A percentile compares a stretch with the other conserved stretches of the same genome.
phyloP scores from a whole-genome alignment of 768 basidiomycete genomes.

The Butyriboletus loyo region DNA sequence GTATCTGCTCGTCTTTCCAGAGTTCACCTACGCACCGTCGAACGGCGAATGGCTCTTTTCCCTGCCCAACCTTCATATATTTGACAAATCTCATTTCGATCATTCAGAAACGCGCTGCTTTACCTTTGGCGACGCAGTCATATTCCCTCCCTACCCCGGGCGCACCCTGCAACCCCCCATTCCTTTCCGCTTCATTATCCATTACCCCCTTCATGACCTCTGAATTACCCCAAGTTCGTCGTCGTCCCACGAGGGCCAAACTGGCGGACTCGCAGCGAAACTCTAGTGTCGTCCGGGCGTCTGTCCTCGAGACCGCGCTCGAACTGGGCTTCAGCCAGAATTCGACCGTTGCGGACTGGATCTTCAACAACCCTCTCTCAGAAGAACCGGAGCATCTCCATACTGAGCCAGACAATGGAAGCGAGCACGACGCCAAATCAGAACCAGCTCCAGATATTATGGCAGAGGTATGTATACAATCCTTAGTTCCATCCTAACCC shows the following conservation, averaged over 20 bases:
- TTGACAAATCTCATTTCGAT: conserved; percentile 15
- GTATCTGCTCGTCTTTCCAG: conserved; percentile 1
- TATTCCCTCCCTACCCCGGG: neutral
- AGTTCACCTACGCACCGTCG: conserved; percentile 1
- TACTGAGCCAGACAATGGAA: neutral
- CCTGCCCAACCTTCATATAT: neutral
- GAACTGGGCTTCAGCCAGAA: conserved; percentile 62
- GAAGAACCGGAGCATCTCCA: conserved; percentile 53
- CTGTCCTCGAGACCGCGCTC: conserved; percentile 70
- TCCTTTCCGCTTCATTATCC: conserved; percentile 17
- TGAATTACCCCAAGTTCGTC: conserved; percentile 20
- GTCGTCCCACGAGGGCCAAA: conserved; percentile 28
- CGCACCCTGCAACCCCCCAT: conserved; percentile 2
- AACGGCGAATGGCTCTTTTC: conserved; percentile 25
- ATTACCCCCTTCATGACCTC: conserved; percentile 20
- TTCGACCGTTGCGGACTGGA: conserved; percentile 63
- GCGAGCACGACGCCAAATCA: neutral
- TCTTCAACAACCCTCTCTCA: conserved; percentile 59
- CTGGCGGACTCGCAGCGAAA: conserved; percentile 34
- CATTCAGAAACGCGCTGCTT: conserved; percentile 7
- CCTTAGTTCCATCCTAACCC: neutral
- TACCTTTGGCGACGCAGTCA: neutral
- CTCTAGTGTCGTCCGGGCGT: conserved; percentile 63
- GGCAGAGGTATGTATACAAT: conserved; percentile 30
- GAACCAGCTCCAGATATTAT: conserved; percentile 16